A percentile compares a stretch with the other conserved stretches of the same genome.
phyloP scores from a whole-genome alignment of 805 yeast species.

The Candida pini region DNA sequence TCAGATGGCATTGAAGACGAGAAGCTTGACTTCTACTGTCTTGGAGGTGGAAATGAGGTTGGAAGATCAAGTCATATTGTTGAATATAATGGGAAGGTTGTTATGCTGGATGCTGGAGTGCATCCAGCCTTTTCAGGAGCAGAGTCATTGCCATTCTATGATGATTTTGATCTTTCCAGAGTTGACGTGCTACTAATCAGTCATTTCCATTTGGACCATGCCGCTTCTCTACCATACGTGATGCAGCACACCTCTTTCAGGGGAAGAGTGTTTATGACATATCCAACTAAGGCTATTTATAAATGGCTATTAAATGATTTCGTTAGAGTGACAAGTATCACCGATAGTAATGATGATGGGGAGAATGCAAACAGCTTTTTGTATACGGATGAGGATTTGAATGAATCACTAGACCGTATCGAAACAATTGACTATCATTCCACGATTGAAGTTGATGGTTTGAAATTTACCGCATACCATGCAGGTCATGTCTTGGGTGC shows the following conservation, averaged over 20 bases:
- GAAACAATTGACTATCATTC: conserved; percentile 96
- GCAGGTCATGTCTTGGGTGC: conserved; percentile 99
- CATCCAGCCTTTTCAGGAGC: conserved; percentile 94
- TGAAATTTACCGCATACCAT: conserved; percentile 94
- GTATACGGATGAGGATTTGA: conserved; percentile 86
- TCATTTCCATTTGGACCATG: conserved; percentile 97
- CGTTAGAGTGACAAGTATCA: conserved; percentile 75
- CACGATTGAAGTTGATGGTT: conserved; percentile 90
- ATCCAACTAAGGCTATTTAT: conserved; percentile 96
- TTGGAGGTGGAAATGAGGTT: conserved; percentile 98
- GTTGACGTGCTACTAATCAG: conserved; percentile 84
- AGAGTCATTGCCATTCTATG: conserved; percentile 90
- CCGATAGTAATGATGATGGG: conserved; percentile 39
- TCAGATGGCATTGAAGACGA: conserved; percentile 29
- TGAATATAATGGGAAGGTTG: conserved; percentile 87
- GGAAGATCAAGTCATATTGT: conserved; percentile 94
- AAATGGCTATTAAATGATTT: conserved; percentile 94
- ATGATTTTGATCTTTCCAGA: conserved; percentile 83
- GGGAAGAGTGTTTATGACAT: conserved; percentile 98
- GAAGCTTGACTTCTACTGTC: conserved; percentile 75
- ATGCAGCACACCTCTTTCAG: conserved; percentile 94
- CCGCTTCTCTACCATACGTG: conserved; percentile 95
- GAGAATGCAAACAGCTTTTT: conserved; percentile 39
- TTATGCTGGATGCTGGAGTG: conserved; percentile 97
- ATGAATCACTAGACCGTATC: conserved; percentile 79